Percentiles rank a stretch among this genome's conserved stretches.
Evolutionary conservation across 768 basidiomycete genomes (phyloP).

Genomic region (Gloeostereum incarnatum): DNA sequence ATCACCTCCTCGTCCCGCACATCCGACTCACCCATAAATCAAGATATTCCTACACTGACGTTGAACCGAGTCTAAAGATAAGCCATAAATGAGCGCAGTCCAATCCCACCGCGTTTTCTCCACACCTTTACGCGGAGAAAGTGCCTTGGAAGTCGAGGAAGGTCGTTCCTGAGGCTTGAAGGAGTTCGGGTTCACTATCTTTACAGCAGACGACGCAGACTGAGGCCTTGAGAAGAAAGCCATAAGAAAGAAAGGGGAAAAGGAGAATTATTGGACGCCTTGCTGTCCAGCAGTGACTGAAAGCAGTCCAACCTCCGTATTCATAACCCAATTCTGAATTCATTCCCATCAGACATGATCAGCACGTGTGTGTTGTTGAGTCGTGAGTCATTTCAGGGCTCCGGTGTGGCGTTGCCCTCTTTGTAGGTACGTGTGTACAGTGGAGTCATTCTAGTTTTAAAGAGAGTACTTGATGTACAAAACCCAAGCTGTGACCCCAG

Average conservation of each 20-base stretch:
- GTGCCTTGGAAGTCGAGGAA: no score
- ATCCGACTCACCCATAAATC: constrained; percentile 68
- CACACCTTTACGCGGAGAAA: constrained; percentile 47
- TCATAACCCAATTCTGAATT: no score
- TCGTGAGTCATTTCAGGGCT: no score
- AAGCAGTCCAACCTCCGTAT: no score
- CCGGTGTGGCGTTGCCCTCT: no score
- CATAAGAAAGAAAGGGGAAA: constrained; percentile 27
- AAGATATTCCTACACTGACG: constrained; percentile 86
- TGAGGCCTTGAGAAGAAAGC: constrained; percentile 62
- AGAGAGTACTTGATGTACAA: no score
- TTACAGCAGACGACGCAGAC: constrained; percentile 52
- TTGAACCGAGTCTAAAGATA: constrained; percentile 64
- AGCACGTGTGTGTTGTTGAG: no score
- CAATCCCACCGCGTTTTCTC: constrained; percentile 12
- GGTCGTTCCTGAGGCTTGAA: constrained; percentile 29
- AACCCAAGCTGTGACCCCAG: no score
- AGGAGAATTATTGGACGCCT: constrained; percentile 6
- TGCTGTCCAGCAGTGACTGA: constrained; percentile 8
- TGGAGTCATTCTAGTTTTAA: no score
- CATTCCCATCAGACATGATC: no score
- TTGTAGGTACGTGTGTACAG: no score
- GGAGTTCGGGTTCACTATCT: constrained; percentile 57
- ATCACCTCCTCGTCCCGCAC: no score
- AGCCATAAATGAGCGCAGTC: constrained; percentile 7